Base-by-base conservation (phyloP, 257 asterid species). In the Jasminum sambac region DNA sequence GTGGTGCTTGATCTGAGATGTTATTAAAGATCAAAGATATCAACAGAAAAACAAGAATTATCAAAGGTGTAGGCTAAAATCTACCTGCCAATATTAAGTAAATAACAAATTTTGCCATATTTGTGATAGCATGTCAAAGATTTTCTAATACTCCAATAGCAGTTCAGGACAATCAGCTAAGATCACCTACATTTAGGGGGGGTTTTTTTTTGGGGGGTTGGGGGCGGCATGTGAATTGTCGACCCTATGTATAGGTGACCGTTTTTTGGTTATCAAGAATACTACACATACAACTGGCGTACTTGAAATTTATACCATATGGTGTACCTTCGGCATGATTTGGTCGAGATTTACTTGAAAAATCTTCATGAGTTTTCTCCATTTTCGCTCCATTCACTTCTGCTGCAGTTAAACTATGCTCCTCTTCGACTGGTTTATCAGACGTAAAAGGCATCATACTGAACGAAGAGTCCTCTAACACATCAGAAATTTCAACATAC, bases 401-500 rank as follows among this genome's bases (percentile, higher is more conserved):
- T 74, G 83, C 46, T 67, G 73, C 68, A 50, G 71, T 68, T 16
- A 78, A 66, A 24, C 69, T 61, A 74, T 34, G 78, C 77, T 77
- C 84, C 63, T 68, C 85, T 13, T 66, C 79, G 39, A 66, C 73
- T 16, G 77, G 82, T 42, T 82, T 80, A 52, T 70, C 69, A 6
- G 82, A 67, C 37, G 84, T 72, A 79, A 74, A 80, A 64, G 96
- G 87, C 11, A 86, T 79, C 85, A 90, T 90, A 78, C 85, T 87
- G 72, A 88, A 91, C 23, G 96, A n/a, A n/a, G n/a, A 74, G 63
- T 89, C 97, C 55, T 88, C 96, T 71, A 82, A 63, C 70, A 80
- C 95, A 77, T 95, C 95, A 57, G 96, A 76, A 66, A 95, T 91
- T 83, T 95, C 99, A 42, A 95, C 97, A 77, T 95, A 95, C 71